Evolutionary conservation across 1,284 basidiomycete genomes (phyloP), one percentile per base, ranked within the genome.

Genomic region (Pseudozyma sp.): DNA sequence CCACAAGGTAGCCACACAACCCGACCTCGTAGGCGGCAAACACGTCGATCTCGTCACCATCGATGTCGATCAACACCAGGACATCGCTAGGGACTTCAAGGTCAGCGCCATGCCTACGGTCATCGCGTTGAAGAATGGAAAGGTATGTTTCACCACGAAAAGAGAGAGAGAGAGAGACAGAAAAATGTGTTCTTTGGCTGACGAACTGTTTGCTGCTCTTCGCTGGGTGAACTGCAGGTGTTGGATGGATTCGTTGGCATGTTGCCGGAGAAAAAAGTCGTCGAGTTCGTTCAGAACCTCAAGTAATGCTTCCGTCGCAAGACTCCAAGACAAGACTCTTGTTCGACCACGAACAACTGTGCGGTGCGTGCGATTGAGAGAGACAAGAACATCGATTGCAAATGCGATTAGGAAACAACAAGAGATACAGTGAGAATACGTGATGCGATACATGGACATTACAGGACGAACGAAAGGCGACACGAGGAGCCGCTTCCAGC

Each of bases 51-150:
- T 80, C 19, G 69, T 78, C 11, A 78, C 72, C 0, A 56, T 80
- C 24, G 78, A 80, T 40, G 78, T 80, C 0, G 78, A 80, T 54
- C 43, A 61, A 16, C 65, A 80, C 31, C 63, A 70, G 33, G 51
- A 78, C 10, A 55, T 75, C 17, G 76, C 76, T 0, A 45, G 55
- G n/a, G 39, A 65, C n/a, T 80, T 75, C 54, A 65, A 71, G 6
- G 70, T 80, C 4, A 62, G 57, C 3, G 73, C 78, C 1, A 80
- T 80, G 78, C 78, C 78, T 0, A 80, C 78, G 0, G 78, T 80
- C 16, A 50, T 80, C 10, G 71, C 71, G 1, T 59, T 80, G 48
- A 76, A 75, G 50, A 39, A 62, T n/a, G 76, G 76, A 40, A 75
- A 77, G 57, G 73, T 71, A 53, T 49, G 72, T 31, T 6, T 14